Conservation (phyloP, 2,329 filamentous ascomycete species). For the Fusarium sp. region DNA sequence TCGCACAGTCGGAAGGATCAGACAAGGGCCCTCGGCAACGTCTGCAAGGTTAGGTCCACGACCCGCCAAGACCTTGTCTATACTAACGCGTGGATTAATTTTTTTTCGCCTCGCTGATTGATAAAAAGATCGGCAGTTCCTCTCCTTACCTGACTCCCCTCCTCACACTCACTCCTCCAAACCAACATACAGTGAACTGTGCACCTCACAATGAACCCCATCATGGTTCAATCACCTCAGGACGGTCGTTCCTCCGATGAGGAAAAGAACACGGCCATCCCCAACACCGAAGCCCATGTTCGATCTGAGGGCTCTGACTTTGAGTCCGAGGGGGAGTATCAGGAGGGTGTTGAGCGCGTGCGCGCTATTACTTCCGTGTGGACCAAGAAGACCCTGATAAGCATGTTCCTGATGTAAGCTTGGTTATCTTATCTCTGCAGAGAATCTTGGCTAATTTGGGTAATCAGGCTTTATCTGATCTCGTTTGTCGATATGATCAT, state of each 20-base stretch:
- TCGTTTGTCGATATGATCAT: slow-evolving; percentile 53
- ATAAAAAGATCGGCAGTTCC: slow-evolving; percentile 5
- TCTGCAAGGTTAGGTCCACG: neutral
- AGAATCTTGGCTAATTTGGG: neutral
- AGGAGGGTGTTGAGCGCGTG: slow-evolving; percentile 52
- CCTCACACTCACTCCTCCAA: neutral
- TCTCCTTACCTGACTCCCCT: neutral
- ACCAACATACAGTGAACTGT: neutral
- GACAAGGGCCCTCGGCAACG: neutral
- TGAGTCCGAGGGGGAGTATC: slow-evolving; percentile 35
- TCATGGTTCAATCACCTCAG: neutral
- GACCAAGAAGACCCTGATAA: slow-evolving; percentile 49
- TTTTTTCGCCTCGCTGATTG: slow-evolving; percentile 2
- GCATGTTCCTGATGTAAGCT: slow-evolving; percentile 54
- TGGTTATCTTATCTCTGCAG: neutral
- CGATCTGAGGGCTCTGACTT: neutral
- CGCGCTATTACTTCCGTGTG: slow-evolving; percentile 54
- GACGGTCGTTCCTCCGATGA: slow-evolving; percentile 8
- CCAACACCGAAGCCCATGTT: slow-evolving; percentile 4
- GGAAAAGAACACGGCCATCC: neutral
- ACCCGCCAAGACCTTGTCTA: slow-evolving; percentile 3
- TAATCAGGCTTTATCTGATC: slow-evolving; percentile 53
- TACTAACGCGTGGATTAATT: neutral
- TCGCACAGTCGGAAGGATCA: neutral
- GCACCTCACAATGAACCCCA: slow-evolving; percentile 6